phyloP scores from a whole-genome alignment of 805 yeast species.

The Jamesozyma spencerorum region DNA sequence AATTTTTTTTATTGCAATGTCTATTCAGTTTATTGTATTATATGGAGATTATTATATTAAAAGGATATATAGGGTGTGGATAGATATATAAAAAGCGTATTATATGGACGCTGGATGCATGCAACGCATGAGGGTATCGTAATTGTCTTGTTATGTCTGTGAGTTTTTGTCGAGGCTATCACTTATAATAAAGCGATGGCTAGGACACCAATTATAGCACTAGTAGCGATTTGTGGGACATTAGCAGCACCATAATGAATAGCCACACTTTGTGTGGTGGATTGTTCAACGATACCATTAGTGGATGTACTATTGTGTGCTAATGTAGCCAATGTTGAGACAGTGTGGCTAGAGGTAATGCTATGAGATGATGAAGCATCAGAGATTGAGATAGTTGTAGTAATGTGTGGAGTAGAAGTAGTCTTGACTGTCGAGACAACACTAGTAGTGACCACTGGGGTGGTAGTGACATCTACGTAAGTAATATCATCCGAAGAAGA shows the following conservation, averaged over 20 bases:
- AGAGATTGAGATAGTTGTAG: slow-evolving; percentile 4
- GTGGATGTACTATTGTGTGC: not conserved
- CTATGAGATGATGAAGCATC: slow-evolving; percentile 2
- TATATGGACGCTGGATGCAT: too few relatives aligned
- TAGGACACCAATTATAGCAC: slow-evolving; percentile 8
- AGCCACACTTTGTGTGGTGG: slow-evolving; percentile 6
- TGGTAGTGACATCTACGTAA: slow-evolving; percentile 41
- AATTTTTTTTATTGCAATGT: not conserved
- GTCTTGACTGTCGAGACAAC: slow-evolving; percentile 36
- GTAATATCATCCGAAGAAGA: slow-evolving; percentile 26
- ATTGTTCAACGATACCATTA: slow-evolving; percentile 2
- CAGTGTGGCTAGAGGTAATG: slow-evolving; percentile 6
- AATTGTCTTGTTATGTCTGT: too few relatives aligned
- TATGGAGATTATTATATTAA: too few relatives aligned
- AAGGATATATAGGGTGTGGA: too few relatives aligned
- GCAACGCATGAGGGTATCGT: too few relatives aligned
- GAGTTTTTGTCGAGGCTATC: too few relatives aligned
- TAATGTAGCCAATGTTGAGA: not conserved
- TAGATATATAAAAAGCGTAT: too few relatives aligned
- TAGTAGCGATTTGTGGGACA: slow-evolving; percentile 8
- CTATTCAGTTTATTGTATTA: too few relatives aligned
- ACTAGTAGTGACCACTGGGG: slow-evolving; percentile 41
- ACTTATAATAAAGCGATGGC: slow-evolving; percentile 7
- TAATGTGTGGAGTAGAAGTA: slow-evolving; percentile 27
- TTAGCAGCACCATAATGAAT: slow-evolving; percentile 3